Base-by-base conservation (phyloP, 345 rosid genomes). In the Salix brachista region DNA sequence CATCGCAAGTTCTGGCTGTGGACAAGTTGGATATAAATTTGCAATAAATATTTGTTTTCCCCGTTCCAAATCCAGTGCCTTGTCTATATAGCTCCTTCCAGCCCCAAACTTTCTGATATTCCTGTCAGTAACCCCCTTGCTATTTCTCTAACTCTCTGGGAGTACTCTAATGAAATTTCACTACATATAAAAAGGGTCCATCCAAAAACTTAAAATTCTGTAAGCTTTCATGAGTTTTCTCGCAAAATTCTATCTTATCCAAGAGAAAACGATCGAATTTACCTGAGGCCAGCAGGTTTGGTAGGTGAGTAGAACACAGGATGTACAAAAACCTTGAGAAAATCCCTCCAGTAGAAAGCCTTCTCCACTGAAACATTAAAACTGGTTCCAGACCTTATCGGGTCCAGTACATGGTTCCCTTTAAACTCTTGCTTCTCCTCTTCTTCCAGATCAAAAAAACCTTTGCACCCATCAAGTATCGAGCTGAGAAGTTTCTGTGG, bases 331-430 rank as follows among this genome's bases (percentile, higher is more conserved):
- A 83, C 60, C 87, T 88, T 90, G 48, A 90, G 82, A 71, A 75
- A 88, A 78, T 88, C 91, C 77, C 86, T 84, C 91, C 91, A 90
- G 69, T 48, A 86, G 9, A 84, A 77, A 10, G 82, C 78, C 26
- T 86, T 72, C 0, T 88, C 94, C 65, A 75, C 85, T 2, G 84
- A 75, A 61, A 81, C 12, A 70, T 87, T 88, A 77, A 88, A 88
- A 75, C 91, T 90, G 14, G 90, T 88, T 2, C 94, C 94, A 62
- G 70, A 84, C 75, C 89, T 81, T 36, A 88, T 84, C 0, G 91
- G 85, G 30, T 88, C 94, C 83, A 84, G 61, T 3, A 87, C 89
- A 77, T 83, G 74, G 74, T 90, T 90, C 28, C 81, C 88, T 72
- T 54, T 67, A 36, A 54, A 85, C 67, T 83, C 84, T 19, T 62